Evolutionary conservation across 169 alveolate species (phyloP), one percentile per base, ranked within the genome.

Genomic region (Theileria annulata): DNA sequence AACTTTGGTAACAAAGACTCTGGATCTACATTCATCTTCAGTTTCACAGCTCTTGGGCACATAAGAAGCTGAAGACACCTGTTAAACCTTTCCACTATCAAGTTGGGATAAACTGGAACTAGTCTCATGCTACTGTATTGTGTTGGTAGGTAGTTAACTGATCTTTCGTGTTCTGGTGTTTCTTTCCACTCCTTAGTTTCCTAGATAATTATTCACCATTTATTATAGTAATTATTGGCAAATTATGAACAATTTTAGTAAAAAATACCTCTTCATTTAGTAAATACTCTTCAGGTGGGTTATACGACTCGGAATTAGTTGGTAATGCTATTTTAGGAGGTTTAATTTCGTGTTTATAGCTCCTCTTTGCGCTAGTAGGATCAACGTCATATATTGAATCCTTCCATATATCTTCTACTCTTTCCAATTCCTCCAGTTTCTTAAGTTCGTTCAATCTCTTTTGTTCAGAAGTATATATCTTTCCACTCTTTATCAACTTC

Each of bases 21-120:
- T 0, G 87, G 86, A 58, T 84, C 97, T 47, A 94, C 90, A 77
- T 94, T 92, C 79, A 94, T 86, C 89, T 96, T 95, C 93, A 95
- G 93, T 83, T 93, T 96, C 56, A 92, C 90, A 10, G 96, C 94
- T 87, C 99, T 87, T 2, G 98, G 98, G 58, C 97, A 95, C 69
- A 97, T 75, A 78, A 93, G 94, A 48, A 97, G 90, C 87, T 97
- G 98, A 68, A 95, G 88, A 60, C 98, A 95, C 80, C 99, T 91
- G 54, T 95, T 96, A 80, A 95, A 96, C 21, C 90, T 72, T 77
- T 84, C 90, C 23, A 84, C 86, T 75, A 95, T 86, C 63, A 93
- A 80, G 51, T 84, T 77, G 28, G 89, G 94, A 78, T 96, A 96
- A 23, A 92, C 85, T 13, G 97, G 97, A 31, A 97, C 98, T 84